These are phyloP conservation scores for Vitis labrusca DNA, from an alignment of 164 flowering plant genomes.

Conservation along the genomic window DNA sequence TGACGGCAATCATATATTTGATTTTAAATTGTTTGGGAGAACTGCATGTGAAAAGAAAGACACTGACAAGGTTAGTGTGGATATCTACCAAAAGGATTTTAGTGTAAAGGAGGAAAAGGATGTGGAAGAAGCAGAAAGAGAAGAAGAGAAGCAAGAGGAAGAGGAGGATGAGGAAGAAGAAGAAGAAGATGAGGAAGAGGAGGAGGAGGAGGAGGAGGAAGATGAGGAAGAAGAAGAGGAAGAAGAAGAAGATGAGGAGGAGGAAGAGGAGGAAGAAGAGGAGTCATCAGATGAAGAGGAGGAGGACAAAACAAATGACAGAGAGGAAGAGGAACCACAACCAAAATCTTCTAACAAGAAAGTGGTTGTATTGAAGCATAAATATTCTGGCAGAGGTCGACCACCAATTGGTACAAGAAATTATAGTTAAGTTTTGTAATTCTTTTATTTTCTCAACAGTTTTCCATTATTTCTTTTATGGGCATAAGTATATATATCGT, in stretches of 20 bases:
- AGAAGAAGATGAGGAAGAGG: not conserved
- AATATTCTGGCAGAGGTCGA: not conserved
- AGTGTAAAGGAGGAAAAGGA: not conserved
- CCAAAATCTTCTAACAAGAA: not conserved
- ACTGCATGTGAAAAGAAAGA: conserved; percentile 28
- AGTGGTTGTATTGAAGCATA: not conserved
- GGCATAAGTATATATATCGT: no score
- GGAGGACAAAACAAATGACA: not conserved
- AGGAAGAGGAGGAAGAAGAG: not conserved
- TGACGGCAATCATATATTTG: conserved; percentile 13
- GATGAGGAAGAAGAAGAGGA: not conserved
- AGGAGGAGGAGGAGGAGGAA: not conserved
- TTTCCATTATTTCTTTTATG: no score
- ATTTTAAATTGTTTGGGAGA: conserved; percentile 20
- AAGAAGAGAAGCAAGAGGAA: not conserved
- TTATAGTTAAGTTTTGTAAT: not conserved
- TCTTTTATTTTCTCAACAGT: not conserved
- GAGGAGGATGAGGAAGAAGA: not conserved
- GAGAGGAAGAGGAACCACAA: not conserved
- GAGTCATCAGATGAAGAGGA: not conserved
- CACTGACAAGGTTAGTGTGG: not conserved
- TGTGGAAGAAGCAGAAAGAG: not conserved
- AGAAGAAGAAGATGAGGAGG: not conserved
- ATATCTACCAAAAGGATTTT: not conserved
- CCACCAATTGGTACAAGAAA: not conserved